A percentile compares a stretch with the other conserved stretches of the same genome.
Evolutionary conservation across 2,329 filamentous ascomycete species (phyloP).

Genomic region (Coniochaeta ligniaria): DNA sequence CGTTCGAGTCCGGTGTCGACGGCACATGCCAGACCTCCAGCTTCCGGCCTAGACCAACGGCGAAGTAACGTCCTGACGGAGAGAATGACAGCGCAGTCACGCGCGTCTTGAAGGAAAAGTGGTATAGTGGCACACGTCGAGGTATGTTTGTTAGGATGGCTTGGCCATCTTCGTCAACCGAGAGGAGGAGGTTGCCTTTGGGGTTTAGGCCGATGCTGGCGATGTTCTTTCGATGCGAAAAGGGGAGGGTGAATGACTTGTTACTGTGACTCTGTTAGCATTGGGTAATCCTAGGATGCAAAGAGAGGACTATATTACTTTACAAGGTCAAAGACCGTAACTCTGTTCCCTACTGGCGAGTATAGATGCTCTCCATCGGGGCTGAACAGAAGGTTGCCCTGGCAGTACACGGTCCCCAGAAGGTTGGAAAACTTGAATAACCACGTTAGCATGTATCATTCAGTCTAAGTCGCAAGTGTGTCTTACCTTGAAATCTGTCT

Average conservation of each 20-base stretch:
- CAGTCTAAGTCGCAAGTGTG: constrained; percentile 1
- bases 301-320: constrained; percentile 52
- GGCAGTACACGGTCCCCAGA: constrained; percentile 95
- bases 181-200: constrained; percentile 83
- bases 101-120: constrained; percentile 87
- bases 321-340: constrained; percentile 92
- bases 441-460: constrained; percentile 4
- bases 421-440: constrained; percentile 82
- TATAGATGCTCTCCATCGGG: constrained; percentile 93
- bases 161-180: constrained; percentile 88
- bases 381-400: constrained; percentile 94
- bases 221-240: constrained; percentile 93
- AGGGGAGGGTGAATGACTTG: constrained; percentile 79
- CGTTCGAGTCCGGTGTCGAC: constrained; percentile 73
- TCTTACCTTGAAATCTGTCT: constrained; percentile 94
- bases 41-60: constrained; percentile 76
- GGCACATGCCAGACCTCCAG: constrained; percentile 97
- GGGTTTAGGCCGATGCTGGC: constrained; percentile 81
- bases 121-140: constrained; percentile 79
- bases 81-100: constrained; percentile 85
- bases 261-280: constrained; percentile 47
- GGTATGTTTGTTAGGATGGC: constrained; percentile 89
- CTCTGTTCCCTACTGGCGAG: constrained; percentile 92
- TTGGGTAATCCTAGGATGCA: neutral
- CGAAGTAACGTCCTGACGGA: constrained; percentile 85